Base-by-base conservation (phyloP, 2,329 filamentous ascomycete genomes). In the Colletotrichum lindemuthianum region DNA sequence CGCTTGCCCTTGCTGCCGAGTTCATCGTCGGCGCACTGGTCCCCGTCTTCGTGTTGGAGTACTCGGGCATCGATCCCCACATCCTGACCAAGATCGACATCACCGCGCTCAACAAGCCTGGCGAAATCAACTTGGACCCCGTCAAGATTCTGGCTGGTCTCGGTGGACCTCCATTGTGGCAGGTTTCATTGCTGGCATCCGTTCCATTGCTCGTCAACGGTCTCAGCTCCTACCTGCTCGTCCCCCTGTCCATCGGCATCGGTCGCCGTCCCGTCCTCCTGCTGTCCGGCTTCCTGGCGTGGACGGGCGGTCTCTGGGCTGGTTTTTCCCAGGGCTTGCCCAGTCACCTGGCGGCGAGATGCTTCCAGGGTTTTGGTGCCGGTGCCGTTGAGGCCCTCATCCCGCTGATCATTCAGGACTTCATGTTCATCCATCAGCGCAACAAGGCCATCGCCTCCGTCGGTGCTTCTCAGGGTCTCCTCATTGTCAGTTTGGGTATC, bases 371-470 rank as follows among this genome's bases (percentile, higher is more conserved):
- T 0, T 66, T 79, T 8, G 77, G 76, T 2, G 75, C 74, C 0
- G 76, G 76, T 4, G 71, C 76, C 0, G 74, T 76, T 13, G 75
- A 77, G 63, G 74, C 76, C 1, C 60, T 79, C 16, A 72, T 79
- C 7, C 77, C 77, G 3, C 69, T 79, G 10, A 75, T 79, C 37
- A 72, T 77, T 1, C 76, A 78, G 69, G 77, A 79, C 44, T 72
- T 79, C 43, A 73, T 77, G 47, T 79, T 79, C 37, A 72, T 78
- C 15, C 77, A 79, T 58, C 71, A 79, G 70, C 72, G 77, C 4
- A 76, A 75, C 65, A 69, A 69, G 55, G 76, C 72, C 10, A 72
- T 77, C 43, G 72, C 76, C 9, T 68, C 71, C 6, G 68, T 77
- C 16, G 68, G 74, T 41, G 68, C 72, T 2, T 72, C 70, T 7